phyloP scores from a whole-genome alignment of 306 rosid species.

The Lupinus albus region DNA sequence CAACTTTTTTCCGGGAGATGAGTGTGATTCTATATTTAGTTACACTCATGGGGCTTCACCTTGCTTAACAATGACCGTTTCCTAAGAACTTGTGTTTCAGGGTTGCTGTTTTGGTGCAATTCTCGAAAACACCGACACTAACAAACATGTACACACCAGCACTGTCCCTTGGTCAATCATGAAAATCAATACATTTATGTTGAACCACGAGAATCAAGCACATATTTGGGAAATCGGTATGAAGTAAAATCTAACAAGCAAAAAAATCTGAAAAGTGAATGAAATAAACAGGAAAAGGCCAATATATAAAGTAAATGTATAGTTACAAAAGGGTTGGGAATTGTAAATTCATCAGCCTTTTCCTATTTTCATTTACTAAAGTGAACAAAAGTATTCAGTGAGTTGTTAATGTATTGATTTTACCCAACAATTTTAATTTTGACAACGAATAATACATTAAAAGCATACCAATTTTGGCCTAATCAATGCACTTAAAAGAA shows the following conservation, averaged over 20 bases:
- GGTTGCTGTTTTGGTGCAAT: conserved; percentile 40
- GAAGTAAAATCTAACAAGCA: no score
- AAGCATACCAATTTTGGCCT: neutral
- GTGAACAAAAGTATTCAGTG: neutral
- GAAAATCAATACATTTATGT: conserved; percentile 31
- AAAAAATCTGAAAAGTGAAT: conserved; percentile 15
- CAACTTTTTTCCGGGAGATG: no score
- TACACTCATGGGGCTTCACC: conserved; percentile 14
- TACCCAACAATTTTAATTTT: neutral
- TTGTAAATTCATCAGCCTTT: neutral
- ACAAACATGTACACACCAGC: conserved; percentile 36
- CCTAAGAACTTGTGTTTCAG: conserved; percentile 48
- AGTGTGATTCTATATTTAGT: conserved; percentile 44
- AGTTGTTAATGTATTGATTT: neutral
- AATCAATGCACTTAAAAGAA: conserved; percentile 28
- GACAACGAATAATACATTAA: neutral
- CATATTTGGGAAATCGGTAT: neutral
- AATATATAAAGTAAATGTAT: conserved; percentile 4
- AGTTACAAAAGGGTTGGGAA: neutral
- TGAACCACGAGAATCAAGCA: conserved; percentile 30
- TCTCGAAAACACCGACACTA: conserved; percentile 31
- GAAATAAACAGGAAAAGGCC: neutral
- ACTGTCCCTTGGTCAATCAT: conserved; percentile 33
- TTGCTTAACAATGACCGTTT: conserved; percentile 38
- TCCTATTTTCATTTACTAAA: neutral